Base-by-base conservation (phyloP, 202 grass and related monocot species). In the Panicum virgatum region DNA sequence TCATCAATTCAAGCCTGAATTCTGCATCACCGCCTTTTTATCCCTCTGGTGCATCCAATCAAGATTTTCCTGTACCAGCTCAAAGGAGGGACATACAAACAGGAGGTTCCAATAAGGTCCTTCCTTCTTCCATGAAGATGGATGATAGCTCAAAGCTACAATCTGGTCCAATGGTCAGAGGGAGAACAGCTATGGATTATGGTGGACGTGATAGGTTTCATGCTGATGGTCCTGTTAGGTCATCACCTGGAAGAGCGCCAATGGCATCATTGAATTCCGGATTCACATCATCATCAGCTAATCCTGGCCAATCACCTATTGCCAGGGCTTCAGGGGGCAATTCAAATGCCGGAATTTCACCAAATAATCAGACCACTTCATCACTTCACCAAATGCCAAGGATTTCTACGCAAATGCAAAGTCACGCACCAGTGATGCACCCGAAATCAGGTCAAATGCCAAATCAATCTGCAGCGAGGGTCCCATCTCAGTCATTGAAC, bases 11-110 rank as follows among this genome's bases (percentile, higher is more conserved):
- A 85, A 96, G 89, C 66, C 78, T 98, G 75, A 98, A 93, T 84
- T 96, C 79, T 56, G 96, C 92, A 0, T 98, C 96, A 11, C 96
- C 90, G 45, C 96, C 90, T 50, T 98, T 98, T 89, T 98, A 96
- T 87, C 96, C 92, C 37, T 98, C 96, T 77, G 89, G 87, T n/a
- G 79, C 90, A 67, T 78, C 88, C n/a, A 78, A 83, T 53, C 90
- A 94, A 90, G 93, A 96, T 44, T 82, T 82, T 44, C 81, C 87
- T 14, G 79, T 80, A 58, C 38, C 82, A 57, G 50, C 48, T 87
- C 86, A 90, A 69, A 92, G 77, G 83, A 88, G 79, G 25, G 79
- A 88, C 53, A 63, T 83, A n/a, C 92, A 97, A 89, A 25, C 67
- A 81, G 86, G 85, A 7, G 66, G 81, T 61, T 80, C 88, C 12